Conservation (phyloP, 768 basidiomycete species). For the Pulveroboletus frians region DNA sequence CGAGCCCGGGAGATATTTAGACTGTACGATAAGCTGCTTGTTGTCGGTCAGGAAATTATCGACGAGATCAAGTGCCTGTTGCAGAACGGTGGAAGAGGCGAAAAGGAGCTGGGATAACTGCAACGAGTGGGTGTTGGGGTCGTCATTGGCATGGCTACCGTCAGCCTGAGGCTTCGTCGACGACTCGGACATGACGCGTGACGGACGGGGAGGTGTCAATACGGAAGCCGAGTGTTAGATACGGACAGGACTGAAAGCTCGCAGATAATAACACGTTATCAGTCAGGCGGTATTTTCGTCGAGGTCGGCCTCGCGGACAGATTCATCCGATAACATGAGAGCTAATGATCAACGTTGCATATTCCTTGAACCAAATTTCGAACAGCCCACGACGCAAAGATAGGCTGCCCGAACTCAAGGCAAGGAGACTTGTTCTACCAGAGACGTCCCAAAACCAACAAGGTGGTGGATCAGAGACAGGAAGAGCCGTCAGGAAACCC, state of each 20-base stretch:
- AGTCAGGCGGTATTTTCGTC: slow-evolving; percentile 11
- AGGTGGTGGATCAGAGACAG: slow-evolving; percentile 66
- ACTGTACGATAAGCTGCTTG: slow-evolving; percentile 61
- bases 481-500: slow-evolving; percentile 34
- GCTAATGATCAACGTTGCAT: slow-evolving; percentile 27
- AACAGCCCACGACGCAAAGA: slow-evolving; percentile 45
- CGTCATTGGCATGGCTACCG: slow-evolving; percentile 10
- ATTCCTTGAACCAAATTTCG: slow-evolving; percentile 81
- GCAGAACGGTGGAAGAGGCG: slow-evolving; percentile 62
- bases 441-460: slow-evolving; percentile 44
- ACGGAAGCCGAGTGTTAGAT: not conserved
- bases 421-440: slow-evolving; percentile 59
- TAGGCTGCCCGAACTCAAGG: slow-evolving; percentile 77
- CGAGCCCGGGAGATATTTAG: slow-evolving; percentile 78
- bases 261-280: slow-evolving; percentile 13
- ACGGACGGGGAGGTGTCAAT: slow-evolving; percentile 6
- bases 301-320: slow-evolving; percentile 25
- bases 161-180: slow-evolving; percentile 3
- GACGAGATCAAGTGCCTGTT: slow-evolving; percentile 69
- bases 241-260: not conserved
- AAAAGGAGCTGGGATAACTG: slow-evolving; percentile 52
- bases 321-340: slow-evolving; percentile 13
- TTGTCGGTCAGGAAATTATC: slow-evolving; percentile 61
- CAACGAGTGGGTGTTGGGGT: slow-evolving; percentile 14
- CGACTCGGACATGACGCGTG: slow-evolving; percentile 29